Evolutionary conservation across 371 early-diverging fungal species (phyloP).

Genomic region (Apophysomyces variabilis): DNA sequence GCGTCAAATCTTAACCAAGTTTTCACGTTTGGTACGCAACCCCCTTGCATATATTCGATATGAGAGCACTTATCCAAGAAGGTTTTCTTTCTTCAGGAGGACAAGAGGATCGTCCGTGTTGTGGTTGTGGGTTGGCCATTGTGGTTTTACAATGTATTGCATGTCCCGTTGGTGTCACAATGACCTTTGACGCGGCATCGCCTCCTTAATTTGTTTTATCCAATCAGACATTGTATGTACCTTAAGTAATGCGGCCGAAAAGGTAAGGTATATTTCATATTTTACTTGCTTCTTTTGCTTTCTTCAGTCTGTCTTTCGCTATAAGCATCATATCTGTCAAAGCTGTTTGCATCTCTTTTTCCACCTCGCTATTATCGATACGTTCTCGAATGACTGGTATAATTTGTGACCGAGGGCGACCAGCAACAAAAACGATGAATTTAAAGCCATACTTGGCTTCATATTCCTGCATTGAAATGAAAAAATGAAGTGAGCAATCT

Average conservation of each 20-base stretch:
- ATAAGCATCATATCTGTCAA: conserved; percentile 77
- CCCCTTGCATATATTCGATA: too few species aligned
- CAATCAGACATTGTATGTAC: neutral
- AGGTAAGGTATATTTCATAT: conserved; percentile 11
- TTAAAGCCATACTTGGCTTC: conserved; percentile 87
- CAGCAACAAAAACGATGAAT: conserved; percentile 90
- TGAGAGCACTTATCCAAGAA: too few species aligned
- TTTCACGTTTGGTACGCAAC: too few species aligned
- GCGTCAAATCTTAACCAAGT: too few species aligned
- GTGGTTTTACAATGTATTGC: too few species aligned
- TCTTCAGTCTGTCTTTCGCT: conserved; percentile 77
- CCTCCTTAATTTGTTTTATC: neutral
- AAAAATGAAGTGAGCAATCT: too few species aligned
- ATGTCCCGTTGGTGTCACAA: too few species aligned
- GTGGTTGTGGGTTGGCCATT: too few species aligned
- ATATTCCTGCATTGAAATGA: conserved; percentile 54
- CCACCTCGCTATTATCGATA: conserved; percentile 51
- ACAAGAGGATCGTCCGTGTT: too few species aligned
- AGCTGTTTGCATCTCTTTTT: conserved; percentile 66
- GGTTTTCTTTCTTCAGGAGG: too few species aligned
- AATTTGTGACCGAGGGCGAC: conserved; percentile 71
- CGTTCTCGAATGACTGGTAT: conserved; percentile 76
- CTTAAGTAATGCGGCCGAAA: neutral
- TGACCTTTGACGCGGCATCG: neutral
- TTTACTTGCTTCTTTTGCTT: conserved; percentile 38